Evolutionary conservation across 1,139 yeast species (phyloP), one percentile per base, ranked within the genome.

Genomic region (Candida gigantensis): DNA sequence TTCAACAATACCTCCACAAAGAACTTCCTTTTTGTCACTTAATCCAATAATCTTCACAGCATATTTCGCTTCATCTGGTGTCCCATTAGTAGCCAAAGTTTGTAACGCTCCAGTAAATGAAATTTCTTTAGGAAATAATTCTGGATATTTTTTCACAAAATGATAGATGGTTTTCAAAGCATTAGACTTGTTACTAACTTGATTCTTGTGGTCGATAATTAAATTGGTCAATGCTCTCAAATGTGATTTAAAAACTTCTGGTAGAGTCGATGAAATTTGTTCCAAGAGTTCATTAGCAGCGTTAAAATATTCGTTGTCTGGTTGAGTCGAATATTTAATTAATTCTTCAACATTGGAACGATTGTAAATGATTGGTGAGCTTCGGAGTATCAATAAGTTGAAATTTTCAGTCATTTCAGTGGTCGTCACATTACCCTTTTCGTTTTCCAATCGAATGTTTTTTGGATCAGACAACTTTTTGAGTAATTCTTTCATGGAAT

Each of bases 221-320:
- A 69, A 47, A 0, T 68, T 58, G 1, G 74, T 65, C 37, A 88
- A 61, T 7, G 72, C 71, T 9, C 68, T 61, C 3, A 84, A 65
- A 50, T 85, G 85, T 28, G 73, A 72, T 47, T 77, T 77, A 54
- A 87, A 74, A 1, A 84, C 78, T 12, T 74, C 74, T 0, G 96
- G 96, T 32, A 77, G 68, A 3, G 74, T 67, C 3, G 59, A 51
- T 0, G 96, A 81, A 6, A 87, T 74, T 27, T 76, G 70, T 42
- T 78, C 80, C 20, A 88, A 60, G 6, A 85, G 44, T 25, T 70
- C 74, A 43, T 76, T 76, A 0, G 88, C 73, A 1, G 64, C 50
- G 1, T 58, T 48, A 20, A 58, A 52, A 39, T 64, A 58, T 6
- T 58, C 54, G 30, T 61, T 57, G 2, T 51, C 35, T 0, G 54